A percentile compares a stretch with the other conserved stretches of the same genome.
Evolutionary conservation across 2,329 filamentous ascomycete genomes (phyloP).

Genomic region (Amesomyces nigricolor): DNA sequence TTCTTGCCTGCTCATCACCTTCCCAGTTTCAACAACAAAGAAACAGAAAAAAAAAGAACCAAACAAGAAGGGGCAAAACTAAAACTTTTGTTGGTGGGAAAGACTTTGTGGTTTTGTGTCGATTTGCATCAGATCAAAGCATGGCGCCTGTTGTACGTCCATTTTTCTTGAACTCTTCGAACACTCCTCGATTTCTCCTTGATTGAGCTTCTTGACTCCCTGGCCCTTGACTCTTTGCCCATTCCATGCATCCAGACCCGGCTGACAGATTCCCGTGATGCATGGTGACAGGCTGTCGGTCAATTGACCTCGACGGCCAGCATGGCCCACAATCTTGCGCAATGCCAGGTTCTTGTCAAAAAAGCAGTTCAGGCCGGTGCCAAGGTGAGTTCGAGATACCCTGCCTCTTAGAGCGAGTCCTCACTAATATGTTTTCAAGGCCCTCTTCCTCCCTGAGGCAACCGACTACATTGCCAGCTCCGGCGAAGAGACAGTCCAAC

Average conservation of each 20-base stretch:
- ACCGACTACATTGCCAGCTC: slow-evolving; percentile 77
- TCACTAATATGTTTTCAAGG: slow-evolving; percentile 4
- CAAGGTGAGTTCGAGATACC: slow-evolving; percentile 49
- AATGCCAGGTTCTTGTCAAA: slow-evolving; percentile 66
- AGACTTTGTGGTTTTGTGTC: too few relatives aligned
- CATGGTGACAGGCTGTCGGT: slow-evolving; percentile 64
- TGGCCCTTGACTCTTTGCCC: too few relatives aligned
- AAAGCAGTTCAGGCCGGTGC: slow-evolving; percentile 72
- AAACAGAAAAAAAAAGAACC: too few relatives aligned
- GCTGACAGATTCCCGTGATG: background rate
- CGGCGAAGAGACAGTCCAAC: slow-evolving; percentile 60
- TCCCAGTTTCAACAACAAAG: too few relatives aligned
- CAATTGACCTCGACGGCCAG: slow-evolving; percentile 83
- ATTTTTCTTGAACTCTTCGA: too few relatives aligned
- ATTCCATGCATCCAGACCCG: background rate
- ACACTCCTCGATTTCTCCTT: background rate
- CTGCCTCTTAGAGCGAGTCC: background rate
- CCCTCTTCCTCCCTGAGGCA: slow-evolving; percentile 85
- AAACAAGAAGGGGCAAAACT: too few relatives aligned
- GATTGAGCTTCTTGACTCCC: too few relatives aligned
- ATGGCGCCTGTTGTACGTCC: background rate
- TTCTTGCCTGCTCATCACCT: too few relatives aligned
- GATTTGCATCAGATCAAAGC: too few relatives aligned
- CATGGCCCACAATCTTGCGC: slow-evolving; percentile 70
- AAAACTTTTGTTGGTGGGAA: too few relatives aligned